Evolutionary conservation across 169 alveolate genomes (phyloP).

Genomic region (Babesia ovis): DNA sequence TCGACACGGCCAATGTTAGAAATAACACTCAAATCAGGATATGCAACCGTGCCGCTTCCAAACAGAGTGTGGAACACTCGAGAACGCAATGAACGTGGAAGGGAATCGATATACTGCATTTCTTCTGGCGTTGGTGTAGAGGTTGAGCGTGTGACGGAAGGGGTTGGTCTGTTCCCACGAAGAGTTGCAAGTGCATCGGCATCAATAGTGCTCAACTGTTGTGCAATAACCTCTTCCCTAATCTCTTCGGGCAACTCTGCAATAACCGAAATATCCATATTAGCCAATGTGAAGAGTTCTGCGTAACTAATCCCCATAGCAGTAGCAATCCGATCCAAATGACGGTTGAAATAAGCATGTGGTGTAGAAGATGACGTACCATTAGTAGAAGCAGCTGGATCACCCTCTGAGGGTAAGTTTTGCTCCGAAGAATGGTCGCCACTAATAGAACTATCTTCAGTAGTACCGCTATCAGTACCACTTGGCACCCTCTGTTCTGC

Average conservation of each 20-base stretch:
- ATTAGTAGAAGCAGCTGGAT: neutral
- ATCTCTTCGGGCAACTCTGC: constrained; percentile 63
- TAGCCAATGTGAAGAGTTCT: constrained; percentile 48
- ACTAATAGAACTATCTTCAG: neutral
- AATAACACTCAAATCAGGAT: neutral
- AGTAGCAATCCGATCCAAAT: constrained; percentile 37
- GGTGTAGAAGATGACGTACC: neutral
- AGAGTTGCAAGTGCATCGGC: constrained; percentile 35
- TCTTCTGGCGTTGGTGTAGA: neutral
- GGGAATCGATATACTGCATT: constrained; percentile 39
- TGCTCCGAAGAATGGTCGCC: neutral
- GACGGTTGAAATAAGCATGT: constrained; percentile 24
- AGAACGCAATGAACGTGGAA: constrained; percentile 42
- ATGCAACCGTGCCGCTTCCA: neutral
- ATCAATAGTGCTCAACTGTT: constrained; percentile 50
- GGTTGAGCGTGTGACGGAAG: neutral
- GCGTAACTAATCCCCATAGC: constrained; percentile 44
- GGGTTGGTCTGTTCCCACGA: constrained; percentile 12
- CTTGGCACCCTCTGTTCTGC: neutral
- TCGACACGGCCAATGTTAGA: neutral
- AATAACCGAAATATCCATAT: constrained; percentile 61
- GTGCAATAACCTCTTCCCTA: constrained; percentile 59
- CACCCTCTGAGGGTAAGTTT: neutral
- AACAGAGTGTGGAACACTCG: constrained; percentile 24
- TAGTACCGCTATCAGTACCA: neutral